Evolutionary conservation across 176 grass and related monocot species (phyloP).

Genomic region (Oryza nivara): DNA sequence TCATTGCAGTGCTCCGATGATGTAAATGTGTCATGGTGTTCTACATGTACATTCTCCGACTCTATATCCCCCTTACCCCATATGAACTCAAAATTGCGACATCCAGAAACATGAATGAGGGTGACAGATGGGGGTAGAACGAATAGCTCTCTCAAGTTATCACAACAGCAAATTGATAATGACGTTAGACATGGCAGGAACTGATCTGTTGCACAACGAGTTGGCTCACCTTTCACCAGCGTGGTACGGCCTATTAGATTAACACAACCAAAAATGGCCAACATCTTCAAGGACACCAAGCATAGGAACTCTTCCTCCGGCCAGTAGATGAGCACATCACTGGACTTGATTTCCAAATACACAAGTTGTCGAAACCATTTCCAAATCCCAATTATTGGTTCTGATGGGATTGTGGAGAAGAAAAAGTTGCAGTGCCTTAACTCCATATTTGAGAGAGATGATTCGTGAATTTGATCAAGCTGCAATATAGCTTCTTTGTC

Average conservation of each 20-base stretch:
- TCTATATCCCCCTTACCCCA: not conserved
- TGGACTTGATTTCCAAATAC: fast-evolving
- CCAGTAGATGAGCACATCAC: not conserved
- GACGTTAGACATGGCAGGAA: not conserved
- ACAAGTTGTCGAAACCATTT: not conserved
- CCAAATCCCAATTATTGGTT: not conserved
- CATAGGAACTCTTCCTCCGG: constrained; percentile 20
- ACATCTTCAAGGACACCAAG: not conserved
- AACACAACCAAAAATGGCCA: fast-evolving
- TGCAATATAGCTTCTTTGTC: not conserved
- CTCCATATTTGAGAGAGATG: not conserved
- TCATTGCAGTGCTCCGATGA: not conserved
- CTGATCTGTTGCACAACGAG: not conserved
- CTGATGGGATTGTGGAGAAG: not conserved
- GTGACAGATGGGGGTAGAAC: not conserved
- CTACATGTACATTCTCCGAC: no score
- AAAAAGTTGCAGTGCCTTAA: not conserved
- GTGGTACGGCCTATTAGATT: not conserved
- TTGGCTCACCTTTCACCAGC: no score
- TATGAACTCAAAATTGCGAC: not conserved
- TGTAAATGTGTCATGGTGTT: not conserved
- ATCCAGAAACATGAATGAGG: fast-evolving
- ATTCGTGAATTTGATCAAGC: not conserved
- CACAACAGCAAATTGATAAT: not conserved
- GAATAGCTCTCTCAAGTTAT: not conserved